Evolutionary conservation across 345 rosid genomes (phyloP).

Genomic region (Barbarea vulgaris): DNA sequence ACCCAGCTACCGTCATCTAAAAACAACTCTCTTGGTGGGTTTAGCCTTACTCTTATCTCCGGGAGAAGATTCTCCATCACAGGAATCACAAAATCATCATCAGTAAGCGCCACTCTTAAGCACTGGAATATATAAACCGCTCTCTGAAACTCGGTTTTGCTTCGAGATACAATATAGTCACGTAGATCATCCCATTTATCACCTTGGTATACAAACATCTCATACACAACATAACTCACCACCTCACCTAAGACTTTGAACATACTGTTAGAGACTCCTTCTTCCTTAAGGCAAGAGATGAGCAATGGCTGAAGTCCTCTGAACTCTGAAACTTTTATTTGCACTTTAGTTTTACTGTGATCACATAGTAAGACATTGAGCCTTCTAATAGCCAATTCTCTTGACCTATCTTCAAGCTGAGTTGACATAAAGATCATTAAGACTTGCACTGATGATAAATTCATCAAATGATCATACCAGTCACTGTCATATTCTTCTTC

Average conservation of each 20-base stretch:
- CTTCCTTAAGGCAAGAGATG: background rate
- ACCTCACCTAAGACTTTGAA: background rate
- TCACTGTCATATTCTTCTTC: too few relatives aligned
- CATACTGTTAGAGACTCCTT: background rate
- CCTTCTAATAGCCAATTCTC: background rate
- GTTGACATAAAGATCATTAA: background rate
- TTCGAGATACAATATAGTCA: background rate
- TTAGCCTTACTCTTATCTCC: background rate
- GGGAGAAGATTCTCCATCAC: background rate
- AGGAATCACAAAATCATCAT: background rate
- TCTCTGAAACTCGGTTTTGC: background rate
- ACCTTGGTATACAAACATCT: too few relatives aligned
- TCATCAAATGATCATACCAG: too few relatives aligned
- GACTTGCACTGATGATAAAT: too few relatives aligned
- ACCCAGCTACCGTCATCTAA: background rate
- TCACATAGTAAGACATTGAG: background rate
- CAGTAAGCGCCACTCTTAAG: background rate
- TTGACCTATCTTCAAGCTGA: background rate
- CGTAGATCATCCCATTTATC: too few relatives aligned
- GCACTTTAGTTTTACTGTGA: background rate
- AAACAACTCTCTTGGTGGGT: background rate
- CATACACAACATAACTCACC: background rate
- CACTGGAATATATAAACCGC: slow-evolving; percentile 16
- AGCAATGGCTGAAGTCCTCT: background rate
- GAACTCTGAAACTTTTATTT: background rate